Evolutionary conservation across 768 basidiomycete species (phyloP).

Genomic region (Pulveroboletus frians): DNA sequence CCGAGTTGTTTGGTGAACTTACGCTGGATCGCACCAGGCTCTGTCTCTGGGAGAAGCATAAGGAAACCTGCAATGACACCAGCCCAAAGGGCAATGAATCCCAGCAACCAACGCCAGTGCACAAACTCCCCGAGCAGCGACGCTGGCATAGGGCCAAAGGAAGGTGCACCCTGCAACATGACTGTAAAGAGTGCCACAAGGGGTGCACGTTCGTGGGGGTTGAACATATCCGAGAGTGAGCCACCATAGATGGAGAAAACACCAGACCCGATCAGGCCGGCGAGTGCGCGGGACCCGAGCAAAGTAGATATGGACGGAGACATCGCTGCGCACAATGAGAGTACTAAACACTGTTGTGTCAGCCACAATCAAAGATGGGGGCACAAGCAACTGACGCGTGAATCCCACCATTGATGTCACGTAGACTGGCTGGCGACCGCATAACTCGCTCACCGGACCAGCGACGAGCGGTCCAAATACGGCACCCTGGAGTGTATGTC

Average conservation of each 20-base stretch:
- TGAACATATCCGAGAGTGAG: constrained; percentile 28
- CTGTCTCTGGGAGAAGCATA: constrained; percentile 23
- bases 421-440: constrained; percentile 23
- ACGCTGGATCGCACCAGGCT: constrained; percentile 17
- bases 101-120: constrained; percentile 27
- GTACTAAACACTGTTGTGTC: constrained; percentile 10
- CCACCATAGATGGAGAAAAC: constrained; percentile 29
- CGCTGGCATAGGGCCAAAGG: constrained; percentile 25
- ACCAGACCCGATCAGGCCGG: constrained; percentile 22
- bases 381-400: constrained; percentile 12
- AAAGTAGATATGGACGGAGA: constrained; percentile 20
- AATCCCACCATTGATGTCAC: constrained; percentile 19
- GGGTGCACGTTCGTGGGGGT: constrained; percentile 24
- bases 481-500: constrained; percentile 13
- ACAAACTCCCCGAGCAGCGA: constrained; percentile 17
- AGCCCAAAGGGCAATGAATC: constrained; percentile 22
- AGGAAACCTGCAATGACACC: constrained; percentile 15
- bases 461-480: constrained; percentile 24
- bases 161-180: constrained; percentile 27
- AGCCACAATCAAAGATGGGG: not conserved
- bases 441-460: constrained; percentile 23
- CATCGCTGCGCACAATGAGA: constrained; percentile 21
- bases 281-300: constrained; percentile 17
- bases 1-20: constrained; percentile 12
- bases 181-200: constrained; percentile 28